Evolutionary conservation across 352 stramenopile species (phyloP), one percentile per base, ranked within the genome.

Genomic region (Phytophthora foliorum): DNA sequence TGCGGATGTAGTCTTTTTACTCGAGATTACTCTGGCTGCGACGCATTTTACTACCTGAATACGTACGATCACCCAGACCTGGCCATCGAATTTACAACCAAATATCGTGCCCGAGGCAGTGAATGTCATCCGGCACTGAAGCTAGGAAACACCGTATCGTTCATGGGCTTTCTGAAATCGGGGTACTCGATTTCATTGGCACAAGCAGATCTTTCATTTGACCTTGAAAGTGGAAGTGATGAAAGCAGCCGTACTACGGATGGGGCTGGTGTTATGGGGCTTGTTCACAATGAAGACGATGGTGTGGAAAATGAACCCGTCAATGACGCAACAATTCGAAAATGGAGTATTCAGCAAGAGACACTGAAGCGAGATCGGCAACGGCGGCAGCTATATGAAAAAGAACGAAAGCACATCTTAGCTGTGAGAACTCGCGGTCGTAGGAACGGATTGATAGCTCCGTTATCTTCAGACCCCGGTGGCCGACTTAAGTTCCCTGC

Each of bases 391-490:
- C 45, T 59, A 11, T 91, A 84, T 51, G 75, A 92, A 27, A 42
- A 60, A 19, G 78, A 91, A 46, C 81, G 82, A 7, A 42, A 58
- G 27, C 69, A 60, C 21, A 80, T 92, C 25, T 45, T 86, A 53
- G 59, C 66, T 36, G 63, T 72, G 32, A 67, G 63, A 16, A 56
- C 57, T 22, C 77, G 68, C 21, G 81, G 84, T 17, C 62, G 84
- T 38, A 77, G 84, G 31, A 83, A 91, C 44, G 81, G 84, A 22
- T 56, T 91, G 13, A 79, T 90, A n/a, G 79, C 81, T n/a, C 79
- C 82, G 8, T 63, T 91, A 5, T 72, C 79, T 21, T 54, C 38
- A 2, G 65, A 84, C 24, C 57, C 55, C 14, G 52, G 57, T 6
- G 82, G 67, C 2, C 73, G 72, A 39, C 48, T 75, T 10, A 89